These are phyloP conservation scores for Mentha longifolia DNA, from an alignment of 257 asterid species.

Conservation along the genomic window DNA sequence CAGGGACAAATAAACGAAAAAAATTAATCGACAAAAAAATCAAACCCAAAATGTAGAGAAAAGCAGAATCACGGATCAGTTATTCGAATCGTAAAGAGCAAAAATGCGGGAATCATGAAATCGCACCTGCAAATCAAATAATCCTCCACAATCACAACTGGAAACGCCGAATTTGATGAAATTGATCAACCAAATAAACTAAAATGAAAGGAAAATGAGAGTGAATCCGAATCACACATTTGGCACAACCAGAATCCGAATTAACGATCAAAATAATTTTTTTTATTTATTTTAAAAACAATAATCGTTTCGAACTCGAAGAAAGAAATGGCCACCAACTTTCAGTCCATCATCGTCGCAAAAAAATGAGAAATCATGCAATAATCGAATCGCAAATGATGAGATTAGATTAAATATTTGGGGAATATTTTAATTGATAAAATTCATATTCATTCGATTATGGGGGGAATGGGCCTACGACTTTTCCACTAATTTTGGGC, in stretches of 20 bases:
- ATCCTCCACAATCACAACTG: conserved; percentile 4
- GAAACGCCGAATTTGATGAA: conserved; percentile 25
- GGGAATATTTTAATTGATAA: background rate
- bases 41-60: background rate
- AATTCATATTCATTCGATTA: background rate
- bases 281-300: conserved; percentile 16
- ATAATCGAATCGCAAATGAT: conserved; percentile 29
- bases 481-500: conserved; percentile 33
- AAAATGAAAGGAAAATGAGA: conserved; percentile 22
- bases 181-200: conserved; percentile 23
- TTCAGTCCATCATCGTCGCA: conserved; percentile 35
- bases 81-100: background rate
- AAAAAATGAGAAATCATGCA: conserved; percentile 20
- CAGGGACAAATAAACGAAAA: conserved; percentile 4
- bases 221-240: conserved; percentile 44
- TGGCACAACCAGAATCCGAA: conserved; percentile 31
- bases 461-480: conserved; percentile 35
- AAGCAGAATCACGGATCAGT: conserved; percentile 17
- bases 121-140: conserved; percentile 34
- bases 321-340: conserved; percentile 44
- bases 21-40: background rate
- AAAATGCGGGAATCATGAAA: conserved; percentile 21
- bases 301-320: conserved; percentile 42
- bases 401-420: conserved; percentile 15
- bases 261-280: conserved; percentile 27